Percentiles rank a stretch among this genome's conserved stretches.
These are phyloP conservation scores for Podospora appendiculata DNA, from an alignment of 495 filamentous ascomycete species.

Conservation along the genomic window DNA sequence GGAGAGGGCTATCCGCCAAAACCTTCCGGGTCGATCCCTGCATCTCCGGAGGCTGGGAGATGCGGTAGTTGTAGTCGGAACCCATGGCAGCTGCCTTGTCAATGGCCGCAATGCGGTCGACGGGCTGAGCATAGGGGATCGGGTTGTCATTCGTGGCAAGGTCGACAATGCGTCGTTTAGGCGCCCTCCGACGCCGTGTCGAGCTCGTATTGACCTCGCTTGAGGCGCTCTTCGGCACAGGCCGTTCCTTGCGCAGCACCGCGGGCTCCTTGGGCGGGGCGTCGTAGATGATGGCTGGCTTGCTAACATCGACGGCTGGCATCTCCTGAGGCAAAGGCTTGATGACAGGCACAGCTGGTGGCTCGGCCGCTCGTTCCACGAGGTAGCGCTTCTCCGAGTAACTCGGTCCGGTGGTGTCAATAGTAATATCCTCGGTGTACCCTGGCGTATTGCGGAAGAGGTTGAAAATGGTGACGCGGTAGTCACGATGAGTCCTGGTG, in stretches of 20 bases:
- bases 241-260: conserved; percentile 45
- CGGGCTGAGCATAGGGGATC: conserved; percentile 20
- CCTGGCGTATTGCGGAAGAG: conserved; percentile 90
- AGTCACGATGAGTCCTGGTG: conserved; percentile 73
- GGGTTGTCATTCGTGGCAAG: conserved; percentile 57
- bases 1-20: conserved; percentile 21
- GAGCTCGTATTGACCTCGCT: conserved; percentile 47
- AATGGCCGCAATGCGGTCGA: conserved; percentile 7
- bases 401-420: conserved; percentile 73
- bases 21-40: conserved; percentile 13
- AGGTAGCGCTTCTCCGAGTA: conserved; percentile 79
- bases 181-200: conserved; percentile 41
- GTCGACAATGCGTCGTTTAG: conserved; percentile 75
- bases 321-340: conserved; percentile 53
- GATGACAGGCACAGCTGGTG: conserved; percentile 65
- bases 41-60: conserved; percentile 32
- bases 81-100: conserved; percentile 6
- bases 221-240: conserved; percentile 30
- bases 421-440: conserved; percentile 80
- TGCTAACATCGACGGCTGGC: conserved; percentile 57
- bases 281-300: conserved; percentile 48
- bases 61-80: conserved; percentile 32
- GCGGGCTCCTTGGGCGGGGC: conserved; percentile 33
- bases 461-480: conserved; percentile 89
- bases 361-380: conserved; percentile 71